These are phyloP conservation scores for Leccinum truebloodii DNA, from an alignment of 768 basidiomycete genomes.

Conservation along the genomic window DNA sequence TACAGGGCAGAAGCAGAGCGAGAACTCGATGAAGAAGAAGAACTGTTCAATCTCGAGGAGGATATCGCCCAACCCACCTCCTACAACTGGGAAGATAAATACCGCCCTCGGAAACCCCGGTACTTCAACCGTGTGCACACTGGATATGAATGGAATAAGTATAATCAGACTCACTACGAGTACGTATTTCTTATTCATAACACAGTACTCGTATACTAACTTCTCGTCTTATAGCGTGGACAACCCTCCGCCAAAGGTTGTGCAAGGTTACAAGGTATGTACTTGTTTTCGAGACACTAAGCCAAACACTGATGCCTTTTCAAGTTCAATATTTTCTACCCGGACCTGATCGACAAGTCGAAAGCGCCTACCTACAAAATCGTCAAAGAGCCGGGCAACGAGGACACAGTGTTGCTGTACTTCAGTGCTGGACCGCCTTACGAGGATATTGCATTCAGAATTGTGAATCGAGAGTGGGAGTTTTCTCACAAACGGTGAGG, in stretches of 20 bases:
- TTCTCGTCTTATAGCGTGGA: slow-evolving; percentile 65
- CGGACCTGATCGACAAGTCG: slow-evolving; percentile 97
- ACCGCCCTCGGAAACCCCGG: slow-evolving; percentile 92
- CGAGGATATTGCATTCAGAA: slow-evolving; percentile 97
- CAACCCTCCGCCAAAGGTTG: slow-evolving; percentile 98
- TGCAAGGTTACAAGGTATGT: slow-evolving; percentile 93
- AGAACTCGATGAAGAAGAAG: slow-evolving; percentile 95
- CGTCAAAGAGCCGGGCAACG: slow-evolving; percentile 90
- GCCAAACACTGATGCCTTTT: slow-evolving; percentile 15
- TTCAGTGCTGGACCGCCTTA: slow-evolving; percentile 98
- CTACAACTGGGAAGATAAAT: slow-evolving; percentile 99
- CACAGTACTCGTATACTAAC: slow-evolving; percentile 7
- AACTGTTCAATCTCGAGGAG: slow-evolving; percentile 92
- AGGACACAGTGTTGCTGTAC: slow-evolving; percentile 89
- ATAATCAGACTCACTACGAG: slow-evolving; percentile 99
- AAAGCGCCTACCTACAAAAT: slow-evolving; percentile 98
- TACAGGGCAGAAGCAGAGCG: slow-evolving; percentile 91
- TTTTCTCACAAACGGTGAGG: slow-evolving; percentile 91
- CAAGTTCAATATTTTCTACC: slow-evolving; percentile 97
- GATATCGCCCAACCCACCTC: slow-evolving; percentile 78
- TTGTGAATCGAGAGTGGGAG: slow-evolving; percentile 98
- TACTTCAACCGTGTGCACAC: slow-evolving; percentile 99
- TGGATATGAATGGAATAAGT: slow-evolving; percentile 99
- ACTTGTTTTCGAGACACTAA: neutral
- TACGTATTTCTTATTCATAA: slow-evolving; percentile 34